Evolutionary conservation across 208 protist species (phyloP).

Genomic region (Vickermania spadyakhi): DNA sequence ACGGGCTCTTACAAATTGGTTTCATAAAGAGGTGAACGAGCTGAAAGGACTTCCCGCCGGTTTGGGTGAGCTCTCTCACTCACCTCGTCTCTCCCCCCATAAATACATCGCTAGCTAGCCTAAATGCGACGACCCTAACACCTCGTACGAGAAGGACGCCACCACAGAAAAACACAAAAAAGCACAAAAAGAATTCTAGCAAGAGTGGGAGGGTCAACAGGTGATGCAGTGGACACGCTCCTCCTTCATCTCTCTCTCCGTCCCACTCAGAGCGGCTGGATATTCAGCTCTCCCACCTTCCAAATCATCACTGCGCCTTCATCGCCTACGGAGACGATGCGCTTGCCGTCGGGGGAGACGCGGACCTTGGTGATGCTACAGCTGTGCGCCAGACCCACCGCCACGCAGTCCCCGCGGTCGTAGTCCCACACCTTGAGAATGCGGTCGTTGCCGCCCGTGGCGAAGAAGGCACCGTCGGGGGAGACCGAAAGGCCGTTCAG

Average conservation of each 20-base stretch:
- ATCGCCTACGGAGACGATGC: conserved; percentile 89
- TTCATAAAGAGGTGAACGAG: too few relatives aligned
- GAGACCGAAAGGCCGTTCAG: conserved; percentile 88
- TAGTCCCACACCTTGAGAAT: conserved; percentile 95
- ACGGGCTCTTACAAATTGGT: too few relatives aligned
- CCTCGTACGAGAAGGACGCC: too few relatives aligned
- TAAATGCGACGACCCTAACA: too few relatives aligned
- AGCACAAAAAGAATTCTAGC: too few relatives aligned
- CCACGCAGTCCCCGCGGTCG: conserved; percentile 81
- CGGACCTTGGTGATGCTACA: conserved; percentile 89
- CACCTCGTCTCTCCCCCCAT: too few relatives aligned
- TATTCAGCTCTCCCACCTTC: conserved; percentile 52
- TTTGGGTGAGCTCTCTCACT: too few relatives aligned
- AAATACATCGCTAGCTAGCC: too few relatives aligned
- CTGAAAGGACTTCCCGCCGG: too few relatives aligned
- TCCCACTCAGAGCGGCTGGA: conserved; percentile 16
- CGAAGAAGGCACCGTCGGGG: conserved; percentile 83
- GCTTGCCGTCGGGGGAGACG: conserved; percentile 81
- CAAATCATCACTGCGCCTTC: conserved; percentile 93
- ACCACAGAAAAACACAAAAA: too few relatives aligned
- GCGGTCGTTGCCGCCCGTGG: conserved; percentile 86
- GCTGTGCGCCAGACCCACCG: conserved; percentile 89
- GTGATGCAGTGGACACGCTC: background rate
- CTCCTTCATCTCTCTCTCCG: background rate
- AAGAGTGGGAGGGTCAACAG: background rate